Conservation (phyloP, 1,284 basidiomycete genomes). For the Trichosporon coremiiforme region DNA sequence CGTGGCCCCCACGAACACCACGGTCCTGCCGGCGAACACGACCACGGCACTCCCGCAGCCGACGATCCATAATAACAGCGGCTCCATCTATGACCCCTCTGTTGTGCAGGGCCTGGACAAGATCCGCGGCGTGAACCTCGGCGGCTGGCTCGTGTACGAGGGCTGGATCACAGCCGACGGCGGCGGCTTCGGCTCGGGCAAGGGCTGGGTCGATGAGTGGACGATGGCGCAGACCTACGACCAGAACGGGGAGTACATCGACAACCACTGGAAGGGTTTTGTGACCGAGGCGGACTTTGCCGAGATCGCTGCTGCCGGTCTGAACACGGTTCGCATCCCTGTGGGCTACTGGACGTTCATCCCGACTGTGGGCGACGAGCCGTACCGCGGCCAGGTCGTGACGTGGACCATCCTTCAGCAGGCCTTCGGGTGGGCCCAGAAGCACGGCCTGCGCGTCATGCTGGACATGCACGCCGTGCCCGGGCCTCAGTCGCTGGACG, state of each 20-base stretch:
- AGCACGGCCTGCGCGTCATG: slow-evolving; percentile 83
- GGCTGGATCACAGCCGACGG: slow-evolving; percentile 54
- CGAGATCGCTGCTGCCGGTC: slow-evolving; percentile 81
- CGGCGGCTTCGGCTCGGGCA: slow-evolving; percentile 23
- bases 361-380: slow-evolving; percentile 72
- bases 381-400: slow-evolving; percentile 73
- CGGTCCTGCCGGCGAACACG: not conserved
- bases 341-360: slow-evolving; percentile 81
- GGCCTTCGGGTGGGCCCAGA: slow-evolving; percentile 76
- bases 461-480: slow-evolving; percentile 81
- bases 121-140: slow-evolving; percentile 79
- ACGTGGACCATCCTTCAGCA: slow-evolving; percentile 76
- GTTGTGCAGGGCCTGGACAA: slow-evolving; percentile 57
- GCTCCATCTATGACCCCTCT: not conserved
- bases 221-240: slow-evolving; percentile 59
- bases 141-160: slow-evolving; percentile 67
- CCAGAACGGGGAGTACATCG: slow-evolving; percentile 58
- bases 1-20: not conserved
- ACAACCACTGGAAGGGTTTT: slow-evolving; percentile 78
- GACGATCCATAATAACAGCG: not conserved
- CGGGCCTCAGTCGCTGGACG: slow-evolving; percentile 66
- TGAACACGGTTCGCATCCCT: slow-evolving; percentile 83
- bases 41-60: not conserved
- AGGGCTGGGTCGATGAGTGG: slow-evolving; percentile 68
- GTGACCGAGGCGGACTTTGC: slow-evolving; percentile 83